Conservation (phyloP, 2,329 filamentous ascomycete species). For the Calonectria honghensis region DNA sequence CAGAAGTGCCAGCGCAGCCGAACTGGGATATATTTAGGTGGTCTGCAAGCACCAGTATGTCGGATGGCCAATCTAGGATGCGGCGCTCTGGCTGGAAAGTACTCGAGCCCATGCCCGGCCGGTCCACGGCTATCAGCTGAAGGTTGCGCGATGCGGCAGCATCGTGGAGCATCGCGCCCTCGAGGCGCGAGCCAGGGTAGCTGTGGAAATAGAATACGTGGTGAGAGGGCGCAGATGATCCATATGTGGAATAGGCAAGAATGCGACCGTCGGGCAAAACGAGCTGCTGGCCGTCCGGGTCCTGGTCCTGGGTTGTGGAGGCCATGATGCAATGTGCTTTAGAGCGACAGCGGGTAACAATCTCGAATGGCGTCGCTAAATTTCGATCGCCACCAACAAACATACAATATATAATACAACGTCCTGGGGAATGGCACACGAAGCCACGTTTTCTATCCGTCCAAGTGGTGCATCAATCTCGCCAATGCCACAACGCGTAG, state of each 20-base stretch:
- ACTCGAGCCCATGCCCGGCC: constrained; percentile 20
- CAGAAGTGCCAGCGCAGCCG: constrained; percentile 55
- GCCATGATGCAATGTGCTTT: neutral
- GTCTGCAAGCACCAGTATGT: constrained; percentile 48
- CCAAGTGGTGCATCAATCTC: constrained; percentile 2
- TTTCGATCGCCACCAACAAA: neutral
- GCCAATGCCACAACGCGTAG: constrained; percentile 8
- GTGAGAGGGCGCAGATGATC: neutral
- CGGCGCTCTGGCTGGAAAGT: constrained; percentile 8
- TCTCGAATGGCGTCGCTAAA: neutral
- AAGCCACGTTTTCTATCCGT: constrained; percentile 2
- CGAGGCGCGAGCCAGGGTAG: constrained; percentile 8
- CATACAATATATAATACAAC: neutral
- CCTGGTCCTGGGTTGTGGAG: neutral
- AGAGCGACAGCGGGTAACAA: neutral
- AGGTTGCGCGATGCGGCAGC: constrained; percentile 10
- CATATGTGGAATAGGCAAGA: constrained; percentile 17
- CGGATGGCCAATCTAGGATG: constrained; percentile 26
- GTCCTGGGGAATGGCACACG: neutral
- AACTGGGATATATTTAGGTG: constrained; percentile 50
- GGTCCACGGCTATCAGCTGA: constrained; percentile 22
- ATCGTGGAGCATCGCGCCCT: constrained; percentile 21
- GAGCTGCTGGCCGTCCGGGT: constrained; percentile 2
- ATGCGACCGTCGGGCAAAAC: constrained; percentile 8
- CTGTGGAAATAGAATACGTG: constrained; percentile 21